Conservation (phyloP, 108 stramenopile species). For the Epithemia pelagica region DNA sequence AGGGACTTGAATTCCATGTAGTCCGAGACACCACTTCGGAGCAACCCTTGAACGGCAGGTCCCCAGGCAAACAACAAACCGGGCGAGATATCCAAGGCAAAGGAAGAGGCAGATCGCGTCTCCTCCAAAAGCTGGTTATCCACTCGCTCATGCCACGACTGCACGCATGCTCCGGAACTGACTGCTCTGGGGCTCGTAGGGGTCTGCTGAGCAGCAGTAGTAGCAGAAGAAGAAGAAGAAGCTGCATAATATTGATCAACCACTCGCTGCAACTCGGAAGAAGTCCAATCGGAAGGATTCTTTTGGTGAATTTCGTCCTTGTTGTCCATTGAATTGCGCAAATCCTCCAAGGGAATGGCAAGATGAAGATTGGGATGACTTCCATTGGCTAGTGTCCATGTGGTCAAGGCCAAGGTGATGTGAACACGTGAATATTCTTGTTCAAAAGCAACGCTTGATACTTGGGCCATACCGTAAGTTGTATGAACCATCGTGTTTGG, state of each 20-base stretch:
- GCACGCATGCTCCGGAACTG: not conserved
- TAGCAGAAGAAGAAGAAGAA: not conserved
- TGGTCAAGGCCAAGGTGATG: constrained; percentile 5
- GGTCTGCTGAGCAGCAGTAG: not conserved
- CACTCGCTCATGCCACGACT: constrained; percentile 3
- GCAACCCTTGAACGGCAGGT: constrained; percentile 64
- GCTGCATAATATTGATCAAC: not conserved
- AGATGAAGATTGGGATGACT: constrained; percentile 17
- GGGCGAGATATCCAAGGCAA: constrained; percentile 65
- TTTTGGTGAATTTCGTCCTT: not conserved
- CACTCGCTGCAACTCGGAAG: not conserved
- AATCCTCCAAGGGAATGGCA: constrained; percentile 12
- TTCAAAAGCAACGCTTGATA: not conserved
- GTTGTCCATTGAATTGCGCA: not conserved
- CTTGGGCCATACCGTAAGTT: not conserved
- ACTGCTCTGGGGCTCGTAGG: not conserved
- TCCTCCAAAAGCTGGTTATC: not conserved
- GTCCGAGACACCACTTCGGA: constrained; percentile 75
- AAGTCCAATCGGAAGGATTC: not conserved
- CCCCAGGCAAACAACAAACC: constrained; percentile 57
- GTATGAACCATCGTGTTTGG: not conserved
- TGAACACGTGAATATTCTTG: not conserved
- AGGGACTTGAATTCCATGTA: constrained; percentile 86
- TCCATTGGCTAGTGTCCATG: constrained; percentile 33
- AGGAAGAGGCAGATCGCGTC: constrained; percentile 10